Conservation (phyloP, 1,284 basidiomycete genomes). For the Neolentinus lepideus region DNA sequence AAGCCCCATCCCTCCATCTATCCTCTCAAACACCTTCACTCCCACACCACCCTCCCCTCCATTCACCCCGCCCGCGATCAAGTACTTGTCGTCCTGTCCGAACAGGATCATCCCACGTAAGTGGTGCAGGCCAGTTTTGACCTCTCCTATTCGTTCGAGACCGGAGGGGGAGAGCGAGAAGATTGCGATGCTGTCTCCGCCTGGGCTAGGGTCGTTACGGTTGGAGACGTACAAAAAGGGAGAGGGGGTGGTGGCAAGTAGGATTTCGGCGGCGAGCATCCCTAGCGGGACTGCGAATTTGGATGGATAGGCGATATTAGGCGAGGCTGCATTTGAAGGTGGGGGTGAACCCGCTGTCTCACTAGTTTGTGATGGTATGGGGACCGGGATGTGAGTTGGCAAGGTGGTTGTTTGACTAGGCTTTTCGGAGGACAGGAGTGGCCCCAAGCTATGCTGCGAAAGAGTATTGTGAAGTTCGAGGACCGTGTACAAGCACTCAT, state of each 20-base stretch:
- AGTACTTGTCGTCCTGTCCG: conserved; percentile 12
- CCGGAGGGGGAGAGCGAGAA: conserved; percentile 23
- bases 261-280: conserved; percentile 52
- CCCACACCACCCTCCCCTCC: conserved; percentile 23
- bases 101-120: conserved; percentile 22
- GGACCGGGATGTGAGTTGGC: conserved; percentile 26
- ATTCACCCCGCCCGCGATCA: conserved; percentile 17
- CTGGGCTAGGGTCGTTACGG: conserved; percentile 51
- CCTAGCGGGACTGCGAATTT: conserved; percentile 19
- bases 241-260: conserved; percentile 38
- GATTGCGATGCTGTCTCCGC: conserved; percentile 57
- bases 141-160: conserved; percentile 15
- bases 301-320: too few relatives aligned
- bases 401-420: conserved; percentile 33
- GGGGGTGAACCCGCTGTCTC: background rate
- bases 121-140: conserved; percentile 23
- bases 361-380: background rate
- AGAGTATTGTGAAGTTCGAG: conserved; percentile 56
- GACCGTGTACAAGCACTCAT: conserved; percentile 52
- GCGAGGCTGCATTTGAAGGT: background rate
- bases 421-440: conserved; percentile 29
- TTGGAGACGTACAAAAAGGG: conserved; percentile 55
- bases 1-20: conserved; percentile 15
- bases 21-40: conserved; percentile 24
- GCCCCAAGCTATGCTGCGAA: conserved; percentile 41